Evolutionary conservation across 257 asterid genomes (phyloP), one percentile per base, ranked within the genome.

Genomic region (Jaltomata sinuosa): DNA sequence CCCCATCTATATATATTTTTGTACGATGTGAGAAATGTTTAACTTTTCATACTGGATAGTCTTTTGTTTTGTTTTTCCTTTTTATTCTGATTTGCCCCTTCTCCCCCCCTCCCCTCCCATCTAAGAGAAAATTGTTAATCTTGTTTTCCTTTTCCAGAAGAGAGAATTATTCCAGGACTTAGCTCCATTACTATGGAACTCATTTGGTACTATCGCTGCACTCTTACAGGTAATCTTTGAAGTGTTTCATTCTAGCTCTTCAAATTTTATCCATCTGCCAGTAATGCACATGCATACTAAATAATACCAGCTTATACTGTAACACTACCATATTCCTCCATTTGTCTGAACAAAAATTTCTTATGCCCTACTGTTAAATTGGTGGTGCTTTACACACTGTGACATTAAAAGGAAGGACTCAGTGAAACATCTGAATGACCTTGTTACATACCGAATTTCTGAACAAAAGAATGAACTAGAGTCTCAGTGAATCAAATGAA

Each of bases 171-270:
- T 96, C 88, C 97, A 90, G 90, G 98, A 96, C 85, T 91, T 96
- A 85, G 99, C 98, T 79, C 99, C 98, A n/a, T 64, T 93, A 76
- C 90, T 97, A 38, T 97, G 99, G 98, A 91, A 97, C 86, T 93
- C 99, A 67, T 94, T 92, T 74, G 99, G 99, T 54, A 94, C 94
- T 69, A 85, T 93, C 83, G 99, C 98, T 81, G 98, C 99, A 34
- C 98, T 96, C 86, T 89, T 96, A 86, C 98, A 96, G 98, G 99
- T 96, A 90, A 77, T 88, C 78, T 32, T 11, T 74, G 61, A 19
- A 21, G 82, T 38, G 32, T 45, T 76, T 59, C 83, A 52, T 59
- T 76, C 42, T 59, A 76, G 38, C 27, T 72, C 42, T 82, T 3
- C 4, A 62, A n/a, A 31, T 62, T 80, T 15, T 54, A 22, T 80